Percentiles rank a stretch among this genome's conserved stretches.
These are phyloP conservation scores for Magnolia changhungtana DNA, from an alignment of 164 flowering plant genomes.

Conservation along the genomic window DNA sequence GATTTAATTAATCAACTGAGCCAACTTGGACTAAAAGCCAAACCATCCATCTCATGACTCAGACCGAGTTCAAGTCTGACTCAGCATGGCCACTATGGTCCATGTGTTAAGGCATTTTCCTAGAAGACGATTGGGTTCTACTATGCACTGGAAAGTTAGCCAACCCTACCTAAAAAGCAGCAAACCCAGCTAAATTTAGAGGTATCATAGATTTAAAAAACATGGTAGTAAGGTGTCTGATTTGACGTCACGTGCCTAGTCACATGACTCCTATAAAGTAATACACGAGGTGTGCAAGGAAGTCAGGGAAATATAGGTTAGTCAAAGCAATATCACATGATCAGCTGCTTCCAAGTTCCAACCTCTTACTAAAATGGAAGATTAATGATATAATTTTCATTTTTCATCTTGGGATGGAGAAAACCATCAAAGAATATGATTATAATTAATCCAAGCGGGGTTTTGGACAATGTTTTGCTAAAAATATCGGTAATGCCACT, in stretches of 20 bases:
- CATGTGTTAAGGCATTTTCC: constrained; percentile 12
- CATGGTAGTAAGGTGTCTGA: neutral
- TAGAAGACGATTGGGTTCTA: neutral
- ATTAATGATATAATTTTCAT: neutral
- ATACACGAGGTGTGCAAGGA: constrained; percentile 16
- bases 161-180: constrained; percentile 16
- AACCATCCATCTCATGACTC: neutral
- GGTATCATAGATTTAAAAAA: constrained; percentile 4
- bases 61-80: neutral
- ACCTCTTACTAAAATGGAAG: constrained; percentile 5
- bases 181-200: constrained; percentile 21
- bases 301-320: constrained; percentile 15
- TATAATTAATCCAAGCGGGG: no score
- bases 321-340: constrained; percentile 44
- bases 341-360: constrained; percentile 35
- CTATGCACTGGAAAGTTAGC: neutral
- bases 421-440: neutral
- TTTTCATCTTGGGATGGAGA: neutral
- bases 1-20: no score
- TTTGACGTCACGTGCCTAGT: constrained; percentile 26
- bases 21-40: no score
- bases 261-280: constrained; percentile 30
- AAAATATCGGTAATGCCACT: no score
- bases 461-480: no score
- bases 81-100: neutral